phyloP scores from a whole-genome alignment of 2,329 filamentous ascomycete species.

The Septoria petroselini region DNA sequence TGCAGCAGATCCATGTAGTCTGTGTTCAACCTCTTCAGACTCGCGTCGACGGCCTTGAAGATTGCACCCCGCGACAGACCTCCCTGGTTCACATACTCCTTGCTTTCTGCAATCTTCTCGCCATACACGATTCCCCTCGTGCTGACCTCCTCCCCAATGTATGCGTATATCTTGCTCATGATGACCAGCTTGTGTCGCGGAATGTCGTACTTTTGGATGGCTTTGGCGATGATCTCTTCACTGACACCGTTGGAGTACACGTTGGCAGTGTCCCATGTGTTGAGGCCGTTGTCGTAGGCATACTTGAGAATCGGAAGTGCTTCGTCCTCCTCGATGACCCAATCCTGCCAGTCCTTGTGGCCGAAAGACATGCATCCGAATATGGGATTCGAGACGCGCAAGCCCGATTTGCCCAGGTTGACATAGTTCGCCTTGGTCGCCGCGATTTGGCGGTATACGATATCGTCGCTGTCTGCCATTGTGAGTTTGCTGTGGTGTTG shows the following conservation, averaged over 20 bases:
- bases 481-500: too few species aligned
- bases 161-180: slow-evolving; percentile 31
- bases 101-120: too few species aligned
- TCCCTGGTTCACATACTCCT: slow-evolving; percentile 48
- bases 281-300: slow-evolving; percentile 45
- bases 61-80: slow-evolving; percentile 63
- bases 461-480: too few species aligned
- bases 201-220: slow-evolving; percentile 32
- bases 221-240: slow-evolving; percentile 35
- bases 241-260: slow-evolving; percentile 34
- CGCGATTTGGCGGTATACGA: too few species aligned
- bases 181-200: slow-evolving; percentile 36
- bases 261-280: slow-evolving; percentile 44
- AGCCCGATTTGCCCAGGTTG: too few species aligned
- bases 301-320: slow-evolving; percentile 42
- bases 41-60: slow-evolving; percentile 61
- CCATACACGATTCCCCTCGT: too few species aligned
- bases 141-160: slow-evolving; percentile 11
- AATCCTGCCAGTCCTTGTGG: slow-evolving; percentile 27
- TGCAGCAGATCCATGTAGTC: slow-evolving; percentile 60
- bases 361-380: slow-evolving; percentile 33
- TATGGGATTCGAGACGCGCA: slow-evolving; percentile 38
- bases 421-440: too few species aligned
- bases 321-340: slow-evolving; percentile 40
- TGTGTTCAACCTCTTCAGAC: slow-evolving; percentile 54